Evolutionary conservation across 1,139 yeast genomes (phyloP), one percentile per base, ranked within the genome.

Genomic region (Sugiyamaella castrensis): DNA sequence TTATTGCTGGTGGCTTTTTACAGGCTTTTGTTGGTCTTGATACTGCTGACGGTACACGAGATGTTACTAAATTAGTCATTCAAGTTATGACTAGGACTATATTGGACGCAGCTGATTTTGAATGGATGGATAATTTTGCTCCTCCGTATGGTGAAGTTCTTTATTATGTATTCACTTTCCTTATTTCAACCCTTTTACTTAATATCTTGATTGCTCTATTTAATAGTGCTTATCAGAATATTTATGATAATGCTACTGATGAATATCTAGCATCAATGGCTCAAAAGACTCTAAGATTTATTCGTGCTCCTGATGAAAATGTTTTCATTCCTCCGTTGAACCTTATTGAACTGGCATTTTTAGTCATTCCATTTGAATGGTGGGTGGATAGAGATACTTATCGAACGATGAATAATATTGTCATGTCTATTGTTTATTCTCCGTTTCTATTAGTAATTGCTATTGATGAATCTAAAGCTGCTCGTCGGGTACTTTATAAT

Each of bases 1-100:
- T 87, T 50, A 82, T 88, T 31, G 81, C 85, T 52, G 67, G 84
- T 48, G 96, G 96, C 0, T 88, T 88, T 67, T 70, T 87, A 50
- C 96, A 88, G 63, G 96, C 95, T 0, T 87, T 88, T 67, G 69
- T 88, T 44, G 96, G 96, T 2, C 72, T 88, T 48, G 96, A 88
- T 68, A 84, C 87, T 30, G 84, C 94, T 7, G 96, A 88, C 66
- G 96, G 96, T 55, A 79, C 78, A 52, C 74, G 83, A 54, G 95
- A 87, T 57, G 84, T 87, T 34, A 84, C 95, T 1, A 69, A 71
- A 36, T 73, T 79, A 41, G 82, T 87, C 41, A 67, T 87, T 43
- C 71, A 80, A 15, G 82, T 84, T 29, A 75, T 88, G 69, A 73
- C 84, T 36, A 79, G 84, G 53, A 84, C 94, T 0, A 78, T 87